Evolutionary conservation across 2,329 filamentous ascomycete species (phyloP).

Genomic region (Neoscytalidium dimidiatum): DNA sequence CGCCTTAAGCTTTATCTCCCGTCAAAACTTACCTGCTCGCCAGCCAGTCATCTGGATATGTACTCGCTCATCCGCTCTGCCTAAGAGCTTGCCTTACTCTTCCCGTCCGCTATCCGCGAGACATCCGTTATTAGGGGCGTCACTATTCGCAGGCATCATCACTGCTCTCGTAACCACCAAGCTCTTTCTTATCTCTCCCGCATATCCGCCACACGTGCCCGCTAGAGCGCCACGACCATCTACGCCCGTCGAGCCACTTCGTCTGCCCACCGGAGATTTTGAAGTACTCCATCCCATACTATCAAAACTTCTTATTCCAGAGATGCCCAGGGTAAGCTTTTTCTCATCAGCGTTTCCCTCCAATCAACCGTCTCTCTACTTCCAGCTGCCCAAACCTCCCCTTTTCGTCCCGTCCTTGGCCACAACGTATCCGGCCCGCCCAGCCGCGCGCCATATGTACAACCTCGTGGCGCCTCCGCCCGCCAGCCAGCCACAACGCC

Average conservation of each 20-base stretch:
- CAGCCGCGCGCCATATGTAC: neutral
- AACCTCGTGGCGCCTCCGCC: no score
- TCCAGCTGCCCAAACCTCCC: no score
- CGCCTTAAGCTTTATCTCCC: neutral
- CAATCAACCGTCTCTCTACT: neutral
- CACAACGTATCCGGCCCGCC: no score
- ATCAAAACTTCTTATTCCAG: no score
- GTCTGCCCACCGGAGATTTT: neutral
- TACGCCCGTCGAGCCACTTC: neutral
- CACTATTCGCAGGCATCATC: neutral
- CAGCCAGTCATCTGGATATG: neutral
- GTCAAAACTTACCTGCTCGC: neutral
- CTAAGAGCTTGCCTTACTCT: neutral
- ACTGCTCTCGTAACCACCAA: no score
- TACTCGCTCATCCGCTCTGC: neutral
- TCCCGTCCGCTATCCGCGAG: neutral
- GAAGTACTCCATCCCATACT: neutral
- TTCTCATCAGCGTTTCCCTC: neutral
- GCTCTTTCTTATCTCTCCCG: neutral
- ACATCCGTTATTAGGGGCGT: no score
- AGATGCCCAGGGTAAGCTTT: no score
- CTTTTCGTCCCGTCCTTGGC: no score
- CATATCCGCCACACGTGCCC: neutral
- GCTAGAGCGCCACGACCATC: neutral
- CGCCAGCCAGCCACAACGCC: no score